Evolutionary conservation across 225 moss, liverwort and hornwort species (phyloP).

Genomic region (Physcomitrium patens): DNA sequence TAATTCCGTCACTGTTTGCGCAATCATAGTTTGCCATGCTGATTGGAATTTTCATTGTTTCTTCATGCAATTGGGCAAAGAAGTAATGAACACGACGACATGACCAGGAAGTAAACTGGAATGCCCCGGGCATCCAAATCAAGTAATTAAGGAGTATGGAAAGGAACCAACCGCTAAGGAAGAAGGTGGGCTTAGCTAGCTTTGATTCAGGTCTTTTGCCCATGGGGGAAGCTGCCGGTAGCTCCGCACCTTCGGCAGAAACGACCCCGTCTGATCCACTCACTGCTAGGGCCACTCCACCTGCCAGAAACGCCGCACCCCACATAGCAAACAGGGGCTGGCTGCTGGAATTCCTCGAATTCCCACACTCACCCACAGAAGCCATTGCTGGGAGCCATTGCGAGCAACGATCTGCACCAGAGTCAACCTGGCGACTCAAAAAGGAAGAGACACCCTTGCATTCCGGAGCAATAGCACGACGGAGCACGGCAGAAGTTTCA

Average conservation of each 20-base stretch:
- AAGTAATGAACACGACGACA: background rate
- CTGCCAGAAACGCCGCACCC: conserved; percentile 25
- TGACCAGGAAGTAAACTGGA: no score
- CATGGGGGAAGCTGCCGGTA: conserved; percentile 39
- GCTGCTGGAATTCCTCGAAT: background rate
- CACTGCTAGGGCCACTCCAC: conserved; percentile 24
- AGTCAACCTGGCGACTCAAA: background rate
- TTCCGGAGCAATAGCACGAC: background rate
- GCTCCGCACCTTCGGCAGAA: conserved; percentile 30
- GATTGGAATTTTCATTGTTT: background rate
- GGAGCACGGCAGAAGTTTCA: no score
- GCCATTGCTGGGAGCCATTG: conserved; percentile 33
- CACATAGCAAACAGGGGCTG: conserved; percentile 18
- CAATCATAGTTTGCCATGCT: background rate
- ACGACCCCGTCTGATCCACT: conserved; percentile 22
- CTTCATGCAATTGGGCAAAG: background rate
- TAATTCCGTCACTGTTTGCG: conserved; percentile 4
- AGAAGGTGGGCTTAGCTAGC: conserved; percentile 40
- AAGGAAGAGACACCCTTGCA: background rate
- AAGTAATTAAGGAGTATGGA: background rate
- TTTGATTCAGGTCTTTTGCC: conserved; percentile 30
- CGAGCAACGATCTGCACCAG: background rate
- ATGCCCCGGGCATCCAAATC: background rate
- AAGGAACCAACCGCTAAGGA: conserved; percentile 34
- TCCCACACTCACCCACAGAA: background rate